Conservation (phyloP, 179 eudicot species). For the Pouteria campechiana region DNA sequence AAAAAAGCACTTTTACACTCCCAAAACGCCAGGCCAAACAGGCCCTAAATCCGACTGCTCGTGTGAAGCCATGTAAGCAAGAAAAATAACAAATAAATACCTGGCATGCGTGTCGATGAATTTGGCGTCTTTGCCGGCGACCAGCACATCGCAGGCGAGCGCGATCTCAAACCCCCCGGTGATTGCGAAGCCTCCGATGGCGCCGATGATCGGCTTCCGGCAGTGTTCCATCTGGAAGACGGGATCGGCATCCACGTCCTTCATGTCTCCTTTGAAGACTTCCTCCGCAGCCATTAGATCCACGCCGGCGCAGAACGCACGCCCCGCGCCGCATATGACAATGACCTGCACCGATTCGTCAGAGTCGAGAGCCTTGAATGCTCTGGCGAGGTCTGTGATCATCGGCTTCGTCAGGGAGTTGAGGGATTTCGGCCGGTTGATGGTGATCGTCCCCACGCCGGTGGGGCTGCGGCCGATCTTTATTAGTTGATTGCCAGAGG, state of each 20-base stretch:
- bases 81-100: too few species aligned
- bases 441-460: constrained; percentile 55
- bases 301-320: constrained; percentile 88
- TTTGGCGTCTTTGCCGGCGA: constrained; percentile 72
- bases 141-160: constrained; percentile 73
- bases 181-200: constrained; percentile 72
- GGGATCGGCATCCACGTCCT: constrained; percentile 54
- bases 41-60: too few species aligned
- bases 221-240: constrained; percentile 88
- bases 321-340: constrained; percentile 67
- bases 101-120: constrained; percentile 92
- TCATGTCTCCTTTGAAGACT: constrained; percentile 85
- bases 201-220: constrained; percentile 71
- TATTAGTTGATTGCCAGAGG: too few species aligned
- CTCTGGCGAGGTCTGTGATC: constrained; percentile 50
- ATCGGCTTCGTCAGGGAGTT: constrained; percentile 70
- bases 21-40: too few species aligned
- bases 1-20: too few species aligned
- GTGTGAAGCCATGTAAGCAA: too few species aligned
- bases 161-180: constrained; percentile 96
- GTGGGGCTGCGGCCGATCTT: constrained; percentile 22
- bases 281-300: constrained; percentile 90
- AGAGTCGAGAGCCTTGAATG: constrained; percentile 48
- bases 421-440: constrained; percentile 77
- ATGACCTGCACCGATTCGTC: constrained; percentile 68